Base-by-base conservation (phyloP, 2,329 filamentous ascomycete species). In the Botrytis fragariae region DNA sequence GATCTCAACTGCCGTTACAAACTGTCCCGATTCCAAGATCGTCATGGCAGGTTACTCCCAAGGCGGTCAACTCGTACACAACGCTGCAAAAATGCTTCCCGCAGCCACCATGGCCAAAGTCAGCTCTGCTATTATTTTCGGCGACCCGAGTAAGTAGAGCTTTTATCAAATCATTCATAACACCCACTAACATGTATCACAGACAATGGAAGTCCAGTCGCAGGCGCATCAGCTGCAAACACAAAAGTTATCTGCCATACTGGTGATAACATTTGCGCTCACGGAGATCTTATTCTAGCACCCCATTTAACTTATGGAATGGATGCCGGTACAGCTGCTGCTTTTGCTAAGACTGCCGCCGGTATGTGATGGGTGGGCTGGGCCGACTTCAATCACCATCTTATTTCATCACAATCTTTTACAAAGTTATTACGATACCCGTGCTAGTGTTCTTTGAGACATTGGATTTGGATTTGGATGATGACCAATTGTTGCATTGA, bases 11-110 rank as follows among this genome's bases (percentile, higher is more conserved):
- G 76, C 76, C 25, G 71, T 77, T 16, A 32, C 69, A 3, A 59
- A 54, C 9, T 80, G 78, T 42, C 77, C 78, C 1, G 42, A 57
- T 14, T 77, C 77, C 2, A 72, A 65, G 8, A 67, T 79, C 39
- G 69, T 77, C 57, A 72, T 80, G 29, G 76, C 76, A 18, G 78
- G 77, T 45, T 80, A 79, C 64, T 77, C 76, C 3, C 77, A 79
- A 74, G 78, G 78, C 25, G 77, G 76, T 0, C 77, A 80, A 72
- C 45, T 80, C 16, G 75, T 80, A 37, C 78, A 80, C 64, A 74
- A 75, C 3, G 76, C 78, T 3, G 71, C 74, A 16, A 25, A 75
- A 8, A 48, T 65, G 3, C 65, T 79, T 1, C 74, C 77, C 4
- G 18, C 73, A 16, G 74, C 69, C 42, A 75, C 73, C 7, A 74